phyloP scores from a whole-genome alignment of 257 asterid genomes.

The Solanum sejunctum region DNA sequence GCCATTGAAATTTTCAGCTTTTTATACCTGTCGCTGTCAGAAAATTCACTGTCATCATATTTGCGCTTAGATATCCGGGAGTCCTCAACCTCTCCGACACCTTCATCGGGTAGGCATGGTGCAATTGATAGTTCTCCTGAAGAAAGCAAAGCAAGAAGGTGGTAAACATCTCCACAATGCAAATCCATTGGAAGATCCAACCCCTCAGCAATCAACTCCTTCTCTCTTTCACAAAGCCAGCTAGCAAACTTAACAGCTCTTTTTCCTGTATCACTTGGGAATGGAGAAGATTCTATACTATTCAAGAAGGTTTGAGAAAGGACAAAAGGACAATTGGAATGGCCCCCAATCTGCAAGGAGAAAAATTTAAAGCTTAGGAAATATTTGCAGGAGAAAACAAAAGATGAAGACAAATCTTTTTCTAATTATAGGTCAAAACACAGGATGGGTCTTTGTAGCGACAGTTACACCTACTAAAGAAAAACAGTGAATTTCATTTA shows the following conservation, averaged over 20 bases:
- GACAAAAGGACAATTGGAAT: conserved; percentile 39
- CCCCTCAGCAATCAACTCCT: conserved; percentile 60
- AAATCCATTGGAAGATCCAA: conserved; percentile 55
- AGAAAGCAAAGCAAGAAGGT: conserved; percentile 59
- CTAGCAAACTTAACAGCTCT: conserved; percentile 56
- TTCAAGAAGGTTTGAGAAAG: conserved; percentile 79
- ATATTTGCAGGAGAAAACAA: not conserved
- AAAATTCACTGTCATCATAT: conserved; percentile 26
- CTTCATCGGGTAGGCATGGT: conserved; percentile 70
- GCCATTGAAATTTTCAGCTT: conserved; percentile 39
- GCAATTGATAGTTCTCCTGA: conserved; percentile 52
- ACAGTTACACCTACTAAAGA: not conserved
- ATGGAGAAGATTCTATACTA: conserved; percentile 42
- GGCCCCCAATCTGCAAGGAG: conserved; percentile 78
- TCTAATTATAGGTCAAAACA: not conserved
- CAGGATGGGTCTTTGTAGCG: not conserved
- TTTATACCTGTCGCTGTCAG: conserved; percentile 35
- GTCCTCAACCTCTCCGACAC: conserved; percentile 94
- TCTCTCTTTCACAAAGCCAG: conserved; percentile 76
- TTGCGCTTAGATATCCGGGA: conserved; percentile 58
- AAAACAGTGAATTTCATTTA: not conserved
- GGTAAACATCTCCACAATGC: conserved; percentile 79
- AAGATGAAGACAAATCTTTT: not conserved
- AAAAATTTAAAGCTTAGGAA: not conserved
- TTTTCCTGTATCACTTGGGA: conserved; percentile 70